These are phyloP conservation scores for Cutaneotrichosporon sp. DNA, from an alignment of 1,284 basidiomycete genomes.

Conservation along the genomic window DNA sequence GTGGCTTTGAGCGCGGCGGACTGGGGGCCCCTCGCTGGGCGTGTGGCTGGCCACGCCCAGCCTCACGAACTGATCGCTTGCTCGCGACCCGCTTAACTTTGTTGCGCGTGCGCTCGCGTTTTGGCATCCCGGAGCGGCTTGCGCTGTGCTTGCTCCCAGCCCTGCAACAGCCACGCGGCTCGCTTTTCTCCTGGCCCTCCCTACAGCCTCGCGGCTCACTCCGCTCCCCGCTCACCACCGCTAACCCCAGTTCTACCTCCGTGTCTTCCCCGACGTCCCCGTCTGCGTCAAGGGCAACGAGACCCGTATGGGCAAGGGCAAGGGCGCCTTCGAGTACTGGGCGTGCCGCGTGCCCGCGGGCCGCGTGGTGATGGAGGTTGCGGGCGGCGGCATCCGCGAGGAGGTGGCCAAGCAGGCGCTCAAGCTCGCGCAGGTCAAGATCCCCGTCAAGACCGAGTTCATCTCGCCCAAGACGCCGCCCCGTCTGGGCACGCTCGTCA, in stretches of 20 bases:
- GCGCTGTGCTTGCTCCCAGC: no score
- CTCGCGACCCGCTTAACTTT: no score
- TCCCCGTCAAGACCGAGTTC: slow-evolving; percentile 89
- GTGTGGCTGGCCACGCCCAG: no score
- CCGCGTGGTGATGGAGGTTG: slow-evolving; percentile 91
- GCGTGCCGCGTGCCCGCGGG: slow-evolving; percentile 92
- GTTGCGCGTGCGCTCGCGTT: no score
- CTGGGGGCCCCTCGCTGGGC: no score
- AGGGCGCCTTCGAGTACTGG: slow-evolving; percentile 97
- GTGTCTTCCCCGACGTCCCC: slow-evolving; percentile 95
- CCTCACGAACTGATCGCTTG: no score
- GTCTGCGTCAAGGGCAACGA: slow-evolving; percentile 99
- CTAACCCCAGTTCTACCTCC: slow-evolving; percentile 63
- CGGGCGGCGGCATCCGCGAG: slow-evolving; percentile 84
- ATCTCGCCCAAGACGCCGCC: slow-evolving; percentile 71
- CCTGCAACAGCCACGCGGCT: no score
- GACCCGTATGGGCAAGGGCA: slow-evolving; percentile 99
- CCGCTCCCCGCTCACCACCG: background rate
- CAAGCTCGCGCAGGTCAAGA: slow-evolving; percentile 82
- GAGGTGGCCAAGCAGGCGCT: slow-evolving; percentile 92
- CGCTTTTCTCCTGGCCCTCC: no score
- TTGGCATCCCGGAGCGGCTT: no score
- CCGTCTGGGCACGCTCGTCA: slow-evolving; percentile 65
- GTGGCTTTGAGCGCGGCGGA: no score
- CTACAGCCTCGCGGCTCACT: no score